Percentiles rank a stretch among this genome's conserved stretches.
phyloP scores from a whole-genome alignment of 371 early-diverging fungal genomes.

The Apophysomyces trapeziformis region DNA sequence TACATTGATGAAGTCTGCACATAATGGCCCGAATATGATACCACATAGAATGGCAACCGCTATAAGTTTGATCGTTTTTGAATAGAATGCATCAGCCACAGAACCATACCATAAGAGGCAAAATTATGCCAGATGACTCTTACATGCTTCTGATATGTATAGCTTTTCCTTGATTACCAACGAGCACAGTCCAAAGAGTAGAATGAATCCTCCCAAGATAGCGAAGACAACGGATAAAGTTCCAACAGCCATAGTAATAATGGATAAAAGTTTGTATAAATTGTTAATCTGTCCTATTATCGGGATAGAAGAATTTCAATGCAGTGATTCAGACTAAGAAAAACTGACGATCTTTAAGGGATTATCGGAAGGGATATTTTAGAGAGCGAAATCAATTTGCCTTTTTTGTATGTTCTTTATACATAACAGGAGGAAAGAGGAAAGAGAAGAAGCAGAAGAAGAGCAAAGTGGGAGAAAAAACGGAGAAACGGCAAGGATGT shows the following conservation, averaged over 20 bases:
- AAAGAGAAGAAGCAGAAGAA: constrained; percentile 3
- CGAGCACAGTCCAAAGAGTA: constrained; percentile 81
- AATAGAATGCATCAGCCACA: background rate
- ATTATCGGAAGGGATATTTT: background rate
- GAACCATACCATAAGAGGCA: background rate
- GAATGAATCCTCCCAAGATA: constrained; percentile 76
- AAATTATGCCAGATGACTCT: background rate
- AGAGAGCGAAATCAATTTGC: background rate
- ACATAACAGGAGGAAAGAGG: background rate
- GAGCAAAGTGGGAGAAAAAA: background rate
- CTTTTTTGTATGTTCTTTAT: background rate
- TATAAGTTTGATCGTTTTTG: constrained; percentile 12
- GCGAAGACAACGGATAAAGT: constrained; percentile 17
- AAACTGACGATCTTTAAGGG: background rate
- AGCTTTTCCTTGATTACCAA: constrained; percentile 84
- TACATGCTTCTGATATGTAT: constrained; percentile 82
- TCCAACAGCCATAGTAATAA: background rate
- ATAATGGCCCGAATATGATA: constrained; percentile 73
- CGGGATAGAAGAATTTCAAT: too few species aligned
- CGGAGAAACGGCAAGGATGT: background rate
- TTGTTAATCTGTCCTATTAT: too few species aligned
- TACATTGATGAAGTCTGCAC: constrained; percentile 28
- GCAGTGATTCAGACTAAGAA: too few species aligned
- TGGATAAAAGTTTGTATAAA: too few species aligned
- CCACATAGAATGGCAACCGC: constrained; percentile 83